Percentiles rank a stretch among this genome's conserved stretches.
These are phyloP conservation scores for Gnaphalium uliginosum DNA, from an alignment of 129 eudicot species.

Conservation along the genomic window DNA sequence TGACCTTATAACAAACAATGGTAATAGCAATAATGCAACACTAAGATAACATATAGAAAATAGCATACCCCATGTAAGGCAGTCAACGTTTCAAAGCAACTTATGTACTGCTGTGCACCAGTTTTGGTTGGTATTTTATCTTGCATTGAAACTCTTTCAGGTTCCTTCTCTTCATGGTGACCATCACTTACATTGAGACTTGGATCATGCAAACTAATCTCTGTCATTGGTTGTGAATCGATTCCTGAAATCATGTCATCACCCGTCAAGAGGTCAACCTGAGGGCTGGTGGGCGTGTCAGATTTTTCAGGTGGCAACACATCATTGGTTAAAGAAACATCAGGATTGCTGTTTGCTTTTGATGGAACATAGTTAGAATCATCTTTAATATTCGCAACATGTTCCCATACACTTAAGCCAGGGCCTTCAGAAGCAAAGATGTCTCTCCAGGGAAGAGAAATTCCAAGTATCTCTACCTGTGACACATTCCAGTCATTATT, in stretches of 20 bases:
- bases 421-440: slow-evolving; percentile 53
- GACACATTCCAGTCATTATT: background rate
- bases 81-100: slow-evolving; percentile 52
- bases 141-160: slow-evolving; percentile 39
- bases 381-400: slow-evolving; percentile 21
- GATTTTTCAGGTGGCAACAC: slow-evolving; percentile 31
- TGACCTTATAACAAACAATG: background rate
- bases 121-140: slow-evolving; percentile 35
- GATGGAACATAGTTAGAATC: slow-evolving; percentile 39
- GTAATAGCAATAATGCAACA: slow-evolving; percentile 1
- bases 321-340: slow-evolving; percentile 33
- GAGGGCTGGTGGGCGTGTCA: slow-evolving; percentile 41
- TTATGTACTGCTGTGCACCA: slow-evolving; percentile 54
- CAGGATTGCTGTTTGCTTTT: slow-evolving; percentile 37
- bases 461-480: slow-evolving; percentile 91
- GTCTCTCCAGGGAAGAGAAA: slow-evolving; percentile 81
- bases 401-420: slow-evolving; percentile 43
- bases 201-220: slow-evolving; percentile 42
- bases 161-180: slow-evolving; percentile 35
- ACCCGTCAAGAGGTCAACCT: slow-evolving; percentile 77
- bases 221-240: slow-evolving; percentile 47
- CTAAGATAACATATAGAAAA: slow-evolving; percentile 4
- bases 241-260: slow-evolving; percentile 43
- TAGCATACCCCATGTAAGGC: slow-evolving; percentile 66
- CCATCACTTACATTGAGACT: slow-evolving; percentile 47